These are phyloP conservation scores for Fusarium sp. DNA, from an alignment of 2,329 filamentous ascomycete species.

Conservation along the genomic window DNA sequence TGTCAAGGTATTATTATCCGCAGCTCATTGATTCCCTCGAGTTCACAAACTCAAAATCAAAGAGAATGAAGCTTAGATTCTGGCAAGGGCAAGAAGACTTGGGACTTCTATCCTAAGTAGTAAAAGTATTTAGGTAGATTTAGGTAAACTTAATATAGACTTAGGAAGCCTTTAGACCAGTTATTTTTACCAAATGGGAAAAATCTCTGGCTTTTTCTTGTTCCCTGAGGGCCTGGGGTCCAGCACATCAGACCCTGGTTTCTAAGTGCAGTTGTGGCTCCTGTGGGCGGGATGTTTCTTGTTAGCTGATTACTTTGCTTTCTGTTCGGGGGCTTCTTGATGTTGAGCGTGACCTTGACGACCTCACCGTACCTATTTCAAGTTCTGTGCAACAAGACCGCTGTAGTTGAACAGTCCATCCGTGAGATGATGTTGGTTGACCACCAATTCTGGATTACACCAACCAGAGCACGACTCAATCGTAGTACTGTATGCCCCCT, in stretches of 20 bases:
- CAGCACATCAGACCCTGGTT: slow-evolving; percentile 1
- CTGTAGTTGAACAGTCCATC: slow-evolving; percentile 11
- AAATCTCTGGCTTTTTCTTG: neutral
- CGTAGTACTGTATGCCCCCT: neutral
- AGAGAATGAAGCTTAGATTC: slow-evolving; percentile 1
- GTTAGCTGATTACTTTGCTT: slow-evolving; percentile 22
- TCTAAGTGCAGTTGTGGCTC: slow-evolving; percentile 31
- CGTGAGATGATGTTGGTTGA: slow-evolving; percentile 11
- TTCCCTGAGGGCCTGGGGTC: neutral
- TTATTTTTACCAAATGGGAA: neutral
- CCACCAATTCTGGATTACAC: neutral
- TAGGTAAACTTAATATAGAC: neutral
- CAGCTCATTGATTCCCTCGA: slow-evolving; percentile 5
- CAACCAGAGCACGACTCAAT: slow-evolving; percentile 8
- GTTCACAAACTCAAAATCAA: slow-evolving; percentile 16
- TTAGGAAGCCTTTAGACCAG: neutral
- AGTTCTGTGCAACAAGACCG: neutral
- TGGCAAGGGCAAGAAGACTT: neutral
- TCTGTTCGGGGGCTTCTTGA: neutral
- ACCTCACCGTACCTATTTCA: neutral
- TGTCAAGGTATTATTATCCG: neutral
- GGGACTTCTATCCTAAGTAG: too few relatives aligned
- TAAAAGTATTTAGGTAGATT: neutral
- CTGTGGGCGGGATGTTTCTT: slow-evolving; percentile 9
- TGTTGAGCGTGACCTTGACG: slow-evolving; percentile 3